A percentile compares a stretch with the other conserved stretches of the same genome.
Conservation (phyloP, 2,329 filamentous ascomycete species). For the Madurella mycetomatis region DNA sequence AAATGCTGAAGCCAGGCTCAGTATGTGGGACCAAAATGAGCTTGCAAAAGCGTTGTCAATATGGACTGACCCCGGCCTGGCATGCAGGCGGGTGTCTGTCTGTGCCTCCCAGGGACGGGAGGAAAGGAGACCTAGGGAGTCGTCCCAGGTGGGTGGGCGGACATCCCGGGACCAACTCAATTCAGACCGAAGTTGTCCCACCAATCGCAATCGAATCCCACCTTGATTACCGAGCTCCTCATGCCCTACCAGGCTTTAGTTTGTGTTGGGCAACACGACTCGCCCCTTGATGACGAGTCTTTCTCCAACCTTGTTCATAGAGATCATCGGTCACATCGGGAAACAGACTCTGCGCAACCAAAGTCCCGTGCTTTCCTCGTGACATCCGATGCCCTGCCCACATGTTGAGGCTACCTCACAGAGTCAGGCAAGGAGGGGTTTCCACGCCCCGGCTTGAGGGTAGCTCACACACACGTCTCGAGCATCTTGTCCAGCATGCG, state of each 20-base stretch:
- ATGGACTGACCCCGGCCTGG: not conserved
- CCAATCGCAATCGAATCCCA: conserved; percentile 7
- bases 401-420: too few species aligned
- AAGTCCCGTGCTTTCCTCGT: too few species aligned
- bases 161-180: not conserved
- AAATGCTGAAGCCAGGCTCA: too few species aligned
- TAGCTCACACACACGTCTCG: conserved; percentile 64
- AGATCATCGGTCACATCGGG: too few species aligned
- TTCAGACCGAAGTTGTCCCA: conserved; percentile 17
- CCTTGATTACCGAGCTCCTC: not conserved
- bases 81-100: not conserved
- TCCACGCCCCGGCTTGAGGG: not conserved
- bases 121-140: conserved; percentile 1
- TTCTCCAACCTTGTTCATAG: not conserved
- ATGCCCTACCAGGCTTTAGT: not conserved
- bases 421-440: too few species aligned
- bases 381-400: too few species aligned
- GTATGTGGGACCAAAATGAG: too few species aligned
- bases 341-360: too few species aligned
- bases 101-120: conserved; percentile 1
- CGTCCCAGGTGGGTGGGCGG: conserved; percentile 13
- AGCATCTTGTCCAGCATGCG: conserved; percentile 91
- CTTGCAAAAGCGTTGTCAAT: not conserved
- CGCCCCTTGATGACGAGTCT: not conserved
- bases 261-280: not conserved